Base-by-base conservation (phyloP, 148 eudicot genomes). In the Silene latifolia region DNA sequence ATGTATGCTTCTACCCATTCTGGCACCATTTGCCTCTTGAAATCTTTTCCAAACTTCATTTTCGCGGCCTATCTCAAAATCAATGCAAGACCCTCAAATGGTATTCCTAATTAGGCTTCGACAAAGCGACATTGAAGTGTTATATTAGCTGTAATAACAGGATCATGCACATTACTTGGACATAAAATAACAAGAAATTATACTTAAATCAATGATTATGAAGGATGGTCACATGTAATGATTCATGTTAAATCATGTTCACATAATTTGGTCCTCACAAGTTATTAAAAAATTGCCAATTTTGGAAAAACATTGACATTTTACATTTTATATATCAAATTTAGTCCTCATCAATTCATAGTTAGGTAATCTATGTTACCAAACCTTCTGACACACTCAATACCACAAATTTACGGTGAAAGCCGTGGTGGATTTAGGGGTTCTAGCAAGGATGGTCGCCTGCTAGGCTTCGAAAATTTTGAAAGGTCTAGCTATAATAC, bases 1-100 rank as follows among this genome's bases (percentile, higher is more conserved):
- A 87, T 85, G 77, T 88, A 89, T 8, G 92, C 97, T 60, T 92
- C 94, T 12, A 81, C 82, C 97, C 94, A 92, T 76, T 92, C 94
- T 10, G 92, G 97, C 74, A 89, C 89, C 94, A 81, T 89, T 71
- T 84, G 84, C 46, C 62, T 76, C 82, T 84, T 86, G 65, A 85
- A 85, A 23, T 88, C 88, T 74, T 92, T 88, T 18, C 94, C 97
- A 66, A 91, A 91, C 88, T 91, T 91, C 96, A 91, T 91, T 54
- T 79, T 87, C 24, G 5, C 66, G 44, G 18, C 12, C 12, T 47
- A 7, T 42, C 65, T 61, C 53, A 29, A 51, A 24, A 7, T 0
- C 47, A 19, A 25, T 11, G 15, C 35, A 48, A 44, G 10, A 47
- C 54, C 14, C 53, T 48, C 54, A 48, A 48, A 9, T 9, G 14